Conservation (phyloP, 331 rosid species). For the Malus hybrid region DNA sequence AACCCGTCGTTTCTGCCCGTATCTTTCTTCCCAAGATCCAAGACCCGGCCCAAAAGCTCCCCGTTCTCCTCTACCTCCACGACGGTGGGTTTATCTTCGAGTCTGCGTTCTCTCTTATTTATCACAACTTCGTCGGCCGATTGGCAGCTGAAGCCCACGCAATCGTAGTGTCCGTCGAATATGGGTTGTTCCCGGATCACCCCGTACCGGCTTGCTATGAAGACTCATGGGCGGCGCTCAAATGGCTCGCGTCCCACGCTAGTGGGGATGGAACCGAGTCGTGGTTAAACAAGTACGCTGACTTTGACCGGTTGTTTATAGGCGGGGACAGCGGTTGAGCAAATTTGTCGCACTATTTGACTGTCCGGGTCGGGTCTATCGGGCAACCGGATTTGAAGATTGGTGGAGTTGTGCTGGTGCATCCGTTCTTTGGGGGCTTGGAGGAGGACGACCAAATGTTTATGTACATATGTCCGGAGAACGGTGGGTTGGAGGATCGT, state of each 20-base stretch:
- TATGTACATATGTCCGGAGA: slow-evolving; percentile 34
- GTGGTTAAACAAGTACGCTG: slow-evolving; percentile 33
- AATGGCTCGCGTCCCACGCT: slow-evolving; percentile 32
- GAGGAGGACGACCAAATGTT: slow-evolving; percentile 26
- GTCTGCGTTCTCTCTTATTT: slow-evolving; percentile 29
- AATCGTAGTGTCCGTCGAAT: slow-evolving; percentile 41
- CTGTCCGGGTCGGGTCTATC: slow-evolving; percentile 10
- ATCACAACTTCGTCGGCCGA: slow-evolving; percentile 20
- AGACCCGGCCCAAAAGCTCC: slow-evolving; percentile 20
- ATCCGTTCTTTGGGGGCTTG: slow-evolving; percentile 33
- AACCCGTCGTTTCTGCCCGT: slow-evolving; percentile 26
- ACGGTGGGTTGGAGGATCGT: slow-evolving; percentile 28
- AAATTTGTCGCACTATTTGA: slow-evolving; percentile 24
- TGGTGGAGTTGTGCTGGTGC: slow-evolving; percentile 30
- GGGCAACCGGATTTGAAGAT: slow-evolving; percentile 20
- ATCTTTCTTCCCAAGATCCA: slow-evolving; percentile 19
- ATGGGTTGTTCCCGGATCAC: slow-evolving; percentile 33
- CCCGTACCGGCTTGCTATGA: slow-evolving; percentile 43
- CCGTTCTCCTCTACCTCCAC: slow-evolving; percentile 34
- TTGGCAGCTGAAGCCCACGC: slow-evolving; percentile 22
- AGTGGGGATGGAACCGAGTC: slow-evolving; percentile 29
- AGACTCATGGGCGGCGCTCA: slow-evolving; percentile 34
- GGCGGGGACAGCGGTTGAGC: slow-evolving; percentile 45
- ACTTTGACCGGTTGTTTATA: slow-evolving; percentile 23
- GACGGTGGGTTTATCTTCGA: slow-evolving; percentile 39